phyloP scores from a whole-genome alignment of 805 yeast genomes.

The Starmera quercuum region DNA sequence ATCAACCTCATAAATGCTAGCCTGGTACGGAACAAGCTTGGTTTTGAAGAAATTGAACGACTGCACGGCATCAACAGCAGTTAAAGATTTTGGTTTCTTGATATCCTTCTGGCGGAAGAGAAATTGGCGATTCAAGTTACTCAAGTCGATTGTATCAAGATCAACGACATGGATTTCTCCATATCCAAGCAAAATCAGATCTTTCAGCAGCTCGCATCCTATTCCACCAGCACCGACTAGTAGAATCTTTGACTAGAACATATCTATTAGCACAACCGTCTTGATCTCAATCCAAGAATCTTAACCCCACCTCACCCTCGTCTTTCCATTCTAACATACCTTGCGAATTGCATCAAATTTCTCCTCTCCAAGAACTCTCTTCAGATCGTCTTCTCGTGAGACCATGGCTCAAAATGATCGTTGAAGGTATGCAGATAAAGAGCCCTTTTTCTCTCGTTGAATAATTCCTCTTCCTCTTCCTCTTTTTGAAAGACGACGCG shows the following conservation, averaged over 20 bases:
- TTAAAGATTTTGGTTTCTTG: slow-evolving; percentile 77
- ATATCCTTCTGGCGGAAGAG: slow-evolving; percentile 85
- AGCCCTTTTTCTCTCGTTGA: no score
- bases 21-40: slow-evolving; percentile 71
- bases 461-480: no score
- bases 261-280: no score
- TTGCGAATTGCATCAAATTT: slow-evolving; percentile 1
- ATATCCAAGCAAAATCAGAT: slow-evolving; percentile 68
- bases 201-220: slow-evolving; percentile 86
- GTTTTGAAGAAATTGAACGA: slow-evolving; percentile 56
- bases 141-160: slow-evolving; percentile 87
- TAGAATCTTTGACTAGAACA: slow-evolving; percentile 49
- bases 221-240: slow-evolving; percentile 97
- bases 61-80: slow-evolving; percentile 78
- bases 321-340: no score
- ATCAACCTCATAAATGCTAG: slow-evolving; percentile 74
- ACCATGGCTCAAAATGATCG: not conserved
- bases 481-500: no score
- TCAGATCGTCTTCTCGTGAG: slow-evolving; percentile 2
- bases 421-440: no score
- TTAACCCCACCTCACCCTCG: no score
- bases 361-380: slow-evolving; percentile 2
- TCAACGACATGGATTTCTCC: slow-evolving; percentile 92
- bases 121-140: slow-evolving; percentile 90
- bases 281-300: no score